Percentiles rank a stretch among this genome's conserved stretches.
Conservation (phyloP, 495 filamentous ascomycete genomes). For the Penicillium longicatenatum region DNA sequence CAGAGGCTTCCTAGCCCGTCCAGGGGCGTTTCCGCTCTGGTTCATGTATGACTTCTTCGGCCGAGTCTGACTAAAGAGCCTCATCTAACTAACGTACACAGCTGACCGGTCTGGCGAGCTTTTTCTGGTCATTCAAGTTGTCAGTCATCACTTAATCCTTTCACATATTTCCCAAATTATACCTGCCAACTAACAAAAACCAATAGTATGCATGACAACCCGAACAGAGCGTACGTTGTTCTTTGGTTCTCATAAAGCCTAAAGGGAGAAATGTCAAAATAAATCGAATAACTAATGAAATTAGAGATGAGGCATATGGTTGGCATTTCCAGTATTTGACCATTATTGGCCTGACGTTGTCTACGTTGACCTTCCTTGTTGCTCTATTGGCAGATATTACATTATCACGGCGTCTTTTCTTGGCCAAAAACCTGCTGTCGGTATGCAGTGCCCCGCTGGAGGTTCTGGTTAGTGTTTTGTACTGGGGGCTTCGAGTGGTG, state of each 20-base stretch:
- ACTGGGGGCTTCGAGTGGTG: slow-evolving; percentile 70
- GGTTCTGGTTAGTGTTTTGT: slow-evolving; percentile 80
- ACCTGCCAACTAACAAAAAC: slow-evolving; percentile 7
- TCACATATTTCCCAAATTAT: neutral
- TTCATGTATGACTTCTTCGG: slow-evolving; percentile 56
- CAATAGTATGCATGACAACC: slow-evolving; percentile 47
- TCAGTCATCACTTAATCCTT: slow-evolving; percentile 19
- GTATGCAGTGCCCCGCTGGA: slow-evolving; percentile 77
- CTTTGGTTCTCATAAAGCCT: neutral
- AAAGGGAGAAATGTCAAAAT: neutral
- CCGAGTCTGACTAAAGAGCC: neutral
- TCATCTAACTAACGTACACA: slow-evolving; percentile 28
- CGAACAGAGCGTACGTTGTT: slow-evolving; percentile 45
- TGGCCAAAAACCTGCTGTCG: slow-evolving; percentile 71
- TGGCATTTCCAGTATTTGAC: slow-evolving; percentile 87
- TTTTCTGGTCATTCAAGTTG: slow-evolving; percentile 70
- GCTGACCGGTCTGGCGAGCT: slow-evolving; percentile 64
- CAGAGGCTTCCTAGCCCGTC: slow-evolving; percentile 74
- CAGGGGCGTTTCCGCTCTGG: slow-evolving; percentile 62
- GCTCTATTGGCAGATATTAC: slow-evolving; percentile 78
- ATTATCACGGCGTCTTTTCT: slow-evolving; percentile 63
- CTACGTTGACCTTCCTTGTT: slow-evolving; percentile 66
- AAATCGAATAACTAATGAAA: slow-evolving; percentile 30
- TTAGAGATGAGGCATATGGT: slow-evolving; percentile 69
- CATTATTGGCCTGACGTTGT: slow-evolving; percentile 74